phyloP scores from a whole-genome alignment of 805 yeast species.

The Wickerhamiella bombiphila region DNA sequence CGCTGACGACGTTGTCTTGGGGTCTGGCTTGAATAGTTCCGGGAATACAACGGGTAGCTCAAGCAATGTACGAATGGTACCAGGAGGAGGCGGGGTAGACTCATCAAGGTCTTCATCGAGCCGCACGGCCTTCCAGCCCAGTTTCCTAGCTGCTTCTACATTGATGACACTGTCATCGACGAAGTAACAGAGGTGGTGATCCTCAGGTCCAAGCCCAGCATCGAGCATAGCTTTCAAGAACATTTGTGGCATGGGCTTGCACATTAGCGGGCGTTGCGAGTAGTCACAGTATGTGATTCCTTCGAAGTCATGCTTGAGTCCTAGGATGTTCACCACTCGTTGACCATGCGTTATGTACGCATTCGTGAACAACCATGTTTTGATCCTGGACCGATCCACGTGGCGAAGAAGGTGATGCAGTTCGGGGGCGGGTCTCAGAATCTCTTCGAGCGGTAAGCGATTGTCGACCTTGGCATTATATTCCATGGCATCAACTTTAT shows the following conservation, averaged over 20 bases:
- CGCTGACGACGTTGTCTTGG: no score
- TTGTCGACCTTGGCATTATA: constrained; percentile 86
- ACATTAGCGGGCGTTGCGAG: constrained; percentile 41
- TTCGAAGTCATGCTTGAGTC: constrained; percentile 85
- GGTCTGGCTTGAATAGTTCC: constrained; percentile 34
- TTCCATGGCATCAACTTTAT: constrained; percentile 71
- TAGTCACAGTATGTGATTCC: constrained; percentile 92
- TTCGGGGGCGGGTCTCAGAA: constrained; percentile 41
- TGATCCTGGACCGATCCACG: constrained; percentile 37
- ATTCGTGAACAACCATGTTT: constrained; percentile 85
- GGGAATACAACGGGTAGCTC: constrained; percentile 40
- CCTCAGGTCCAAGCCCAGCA: constrained; percentile 38
- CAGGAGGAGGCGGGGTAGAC: constrained; percentile 31
- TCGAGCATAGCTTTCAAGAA: constrained; percentile 43
- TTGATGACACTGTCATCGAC: constrained; percentile 80
- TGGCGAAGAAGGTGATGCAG: constrained; percentile 22
- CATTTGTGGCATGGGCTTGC: constrained; percentile 75
- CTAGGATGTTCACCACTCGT: constrained; percentile 63
- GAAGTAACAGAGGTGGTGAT: constrained; percentile 41
- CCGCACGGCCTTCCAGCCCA: constrained; percentile 65
- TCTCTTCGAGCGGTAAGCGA: constrained; percentile 68
- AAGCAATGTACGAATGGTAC: constrained; percentile 41
- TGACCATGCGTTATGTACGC: constrained; percentile 86
- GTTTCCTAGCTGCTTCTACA: constrained; percentile 51
- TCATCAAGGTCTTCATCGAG: constrained; percentile 47